Conservation (phyloP, 352 stramenopile genomes). For the Phytopythium kandeliae region DNA sequence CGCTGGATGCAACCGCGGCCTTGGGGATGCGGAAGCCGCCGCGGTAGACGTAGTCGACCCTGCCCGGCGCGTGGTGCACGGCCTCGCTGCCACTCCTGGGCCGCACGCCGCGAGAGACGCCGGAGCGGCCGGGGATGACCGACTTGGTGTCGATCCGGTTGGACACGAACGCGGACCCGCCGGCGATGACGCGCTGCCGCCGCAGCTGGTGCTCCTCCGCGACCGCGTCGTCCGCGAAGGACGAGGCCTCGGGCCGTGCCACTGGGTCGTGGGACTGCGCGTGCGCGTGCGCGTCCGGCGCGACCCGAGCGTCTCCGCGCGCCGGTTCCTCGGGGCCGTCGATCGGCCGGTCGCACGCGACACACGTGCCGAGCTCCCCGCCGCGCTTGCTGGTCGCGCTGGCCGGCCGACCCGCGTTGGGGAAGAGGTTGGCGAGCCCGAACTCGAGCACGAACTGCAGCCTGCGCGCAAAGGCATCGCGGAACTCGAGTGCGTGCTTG, state of each 20-base stretch:
- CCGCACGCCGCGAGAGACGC: slow-evolving; percentile 15
- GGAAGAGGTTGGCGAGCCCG: slow-evolving; percentile 57
- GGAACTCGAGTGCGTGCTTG: slow-evolving; percentile 30
- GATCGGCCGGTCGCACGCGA: slow-evolving; percentile 56
- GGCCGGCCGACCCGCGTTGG: slow-evolving; percentile 30
- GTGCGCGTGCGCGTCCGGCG: not conserved
- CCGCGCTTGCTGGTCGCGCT: slow-evolving; percentile 21
- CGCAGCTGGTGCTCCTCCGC: slow-evolving; percentile 29
- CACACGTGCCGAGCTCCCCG: slow-evolving; percentile 42
- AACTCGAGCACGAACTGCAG: slow-evolving; percentile 50
- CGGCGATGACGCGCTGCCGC: slow-evolving; percentile 15
- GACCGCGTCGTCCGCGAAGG: slow-evolving; percentile 12
- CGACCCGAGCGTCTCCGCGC: not conserved
- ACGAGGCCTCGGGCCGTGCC: not conserved
- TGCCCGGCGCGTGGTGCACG: slow-evolving; percentile 36
- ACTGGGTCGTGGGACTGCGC: not conserved
- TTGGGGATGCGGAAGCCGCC: slow-evolving; percentile 55
- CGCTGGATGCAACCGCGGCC: slow-evolving; percentile 4
- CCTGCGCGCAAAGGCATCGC: slow-evolving; percentile 37
- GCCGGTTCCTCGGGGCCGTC: slow-evolving; percentile 18
- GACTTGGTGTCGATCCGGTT: slow-evolving; percentile 53
- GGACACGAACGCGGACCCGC: slow-evolving; percentile 10
- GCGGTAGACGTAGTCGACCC: slow-evolving; percentile 50
- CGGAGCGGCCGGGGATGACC: slow-evolving; percentile 32
- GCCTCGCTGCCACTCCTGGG: slow-evolving; percentile 24